Base-by-base conservation (phyloP, 2,329 filamentous ascomycete species). In the Fusarium chuoi region DNA sequence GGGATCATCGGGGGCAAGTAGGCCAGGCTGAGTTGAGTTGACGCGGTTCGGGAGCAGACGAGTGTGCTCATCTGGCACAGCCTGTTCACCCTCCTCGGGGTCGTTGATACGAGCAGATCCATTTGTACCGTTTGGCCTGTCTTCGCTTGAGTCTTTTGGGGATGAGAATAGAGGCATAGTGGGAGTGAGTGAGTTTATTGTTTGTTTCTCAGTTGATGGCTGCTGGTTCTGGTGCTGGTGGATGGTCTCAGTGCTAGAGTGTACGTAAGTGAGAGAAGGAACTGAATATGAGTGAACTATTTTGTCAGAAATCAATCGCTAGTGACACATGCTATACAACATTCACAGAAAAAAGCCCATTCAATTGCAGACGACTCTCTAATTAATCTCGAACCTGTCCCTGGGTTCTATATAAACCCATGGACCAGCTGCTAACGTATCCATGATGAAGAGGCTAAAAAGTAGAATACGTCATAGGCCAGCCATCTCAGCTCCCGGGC, bases 31-130 rank as follows among this genome's bases (percentile, higher is more conserved):
- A 42, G 72, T 78, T 75, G 86, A 86, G 78, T 93, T 89, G 48
- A 90, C 84, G 65, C 90, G 88, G 77, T 91, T 92, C 42, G 91
- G 91, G 33, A 97, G 87, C 75, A 97, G 86, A 36, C 93, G 88
- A 7, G 88, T 90, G 72, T 88, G 87, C 78, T 91, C 89, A 73
- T 88, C 83, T 12, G 86, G 80, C 20, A 78, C 72, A 26, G 78
- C 70, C 36, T 75, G 76, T 28, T 79, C 76, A 13, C 66, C 76
- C 20, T 78, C 78, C n/a, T 81, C 78, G 39, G 63, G 41, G 6
- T 59, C 65, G 26, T 62, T 38, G 39, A 30, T 22, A n/a, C 10
- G 30, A 28, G 55, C 65, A 48, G 55, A 60, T 24, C 62, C 69
- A 54, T 73, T 65, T 44, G 70, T 52, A 24, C 70, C 66, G n/a